These are phyloP conservation scores for Pichia thaimueangensis DNA, from an alignment of 805 yeast genomes.

Conservation along the genomic window DNA sequence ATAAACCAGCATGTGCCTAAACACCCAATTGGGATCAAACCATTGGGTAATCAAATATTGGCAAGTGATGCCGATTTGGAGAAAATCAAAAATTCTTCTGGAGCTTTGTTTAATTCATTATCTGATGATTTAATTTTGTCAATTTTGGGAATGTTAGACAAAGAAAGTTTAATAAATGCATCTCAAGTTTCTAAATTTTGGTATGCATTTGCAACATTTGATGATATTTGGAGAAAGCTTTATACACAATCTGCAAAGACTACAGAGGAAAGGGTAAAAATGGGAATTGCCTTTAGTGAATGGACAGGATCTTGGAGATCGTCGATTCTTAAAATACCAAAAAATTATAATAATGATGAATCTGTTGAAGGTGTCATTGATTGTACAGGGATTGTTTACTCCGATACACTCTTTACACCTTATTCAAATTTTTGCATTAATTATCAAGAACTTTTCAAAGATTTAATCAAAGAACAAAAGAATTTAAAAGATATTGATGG, in stretches of 20 bases:
- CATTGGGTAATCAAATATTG: slow-evolving; percentile 54
- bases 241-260: slow-evolving; percentile 35
- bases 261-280: not conserved
- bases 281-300: slow-evolving; percentile 14
- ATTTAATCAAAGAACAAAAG: slow-evolving; percentile 43
- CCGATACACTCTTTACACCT: slow-evolving; percentile 77
- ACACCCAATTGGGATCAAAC: slow-evolving; percentile 72
- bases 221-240: slow-evolving; percentile 72
- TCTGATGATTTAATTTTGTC: slow-evolving; percentile 61
- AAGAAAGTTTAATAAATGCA: slow-evolving; percentile 43
- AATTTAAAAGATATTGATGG: slow-evolving; percentile 10
- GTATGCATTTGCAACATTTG: slow-evolving; percentile 69
- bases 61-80: slow-evolving; percentile 16
- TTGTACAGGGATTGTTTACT: slow-evolving; percentile 47
- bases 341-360: slow-evolving; percentile 20
- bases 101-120: slow-evolving; percentile 40
- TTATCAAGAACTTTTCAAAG: slow-evolving; percentile 43
- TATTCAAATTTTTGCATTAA: slow-evolving; percentile 72
- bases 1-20: slow-evolving; percentile 28
- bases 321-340: slow-evolving; percentile 39
- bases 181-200: slow-evolving; percentile 58
- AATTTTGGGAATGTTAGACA: slow-evolving; percentile 43
- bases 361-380: too few relatives aligned
- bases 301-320: slow-evolving; percentile 86
- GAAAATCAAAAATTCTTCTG: slow-evolving; percentile 38